Evolutionary conservation across 1,284 basidiomycete species (phyloP).

Genomic region (Sanguinoderma infundibulare): DNA sequence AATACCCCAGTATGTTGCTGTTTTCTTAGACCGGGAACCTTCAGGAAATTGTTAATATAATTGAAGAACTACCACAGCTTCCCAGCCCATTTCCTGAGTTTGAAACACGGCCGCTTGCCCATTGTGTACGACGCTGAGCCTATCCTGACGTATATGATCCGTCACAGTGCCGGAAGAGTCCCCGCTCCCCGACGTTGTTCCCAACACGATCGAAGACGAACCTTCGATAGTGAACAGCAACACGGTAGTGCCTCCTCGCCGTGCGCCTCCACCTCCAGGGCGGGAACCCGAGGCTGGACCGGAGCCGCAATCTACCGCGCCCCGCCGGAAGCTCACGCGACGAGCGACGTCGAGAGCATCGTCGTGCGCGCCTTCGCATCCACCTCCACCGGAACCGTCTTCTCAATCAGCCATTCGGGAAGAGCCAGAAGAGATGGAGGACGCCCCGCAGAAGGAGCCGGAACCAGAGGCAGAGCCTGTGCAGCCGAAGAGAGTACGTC

Average conservation of each 20-base stretch:
- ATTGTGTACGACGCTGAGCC: not conserved
- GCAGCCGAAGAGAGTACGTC: conserved; percentile 21
- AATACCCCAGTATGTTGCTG: too few relatives aligned
- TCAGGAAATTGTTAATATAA: too few relatives aligned
- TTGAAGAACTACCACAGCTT: too few relatives aligned
- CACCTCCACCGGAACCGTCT: conserved; percentile 15
- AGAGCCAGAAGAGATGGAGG: not conserved
- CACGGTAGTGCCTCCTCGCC: not conserved
- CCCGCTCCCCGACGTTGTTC: conserved; percentile 36
- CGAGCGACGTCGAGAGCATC: conserved; percentile 23
- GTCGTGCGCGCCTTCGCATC: conserved; percentile 28
- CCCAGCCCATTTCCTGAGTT: too few relatives aligned
- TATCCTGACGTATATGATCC: not conserved
- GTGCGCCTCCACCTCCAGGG: not conserved
- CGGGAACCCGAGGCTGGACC: conserved; percentile 1
- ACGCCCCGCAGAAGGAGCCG: not conserved
- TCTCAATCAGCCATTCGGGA: not conserved
- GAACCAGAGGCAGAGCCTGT: conserved; percentile 6
- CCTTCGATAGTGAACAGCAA: conserved; percentile 30
- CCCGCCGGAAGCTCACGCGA: conserved; percentile 18
- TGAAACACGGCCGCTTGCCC: too few relatives aligned
- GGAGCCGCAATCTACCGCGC: not conserved
- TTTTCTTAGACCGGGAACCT: too few relatives aligned
- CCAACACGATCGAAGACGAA: conserved; percentile 38
- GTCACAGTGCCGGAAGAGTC: conserved; percentile 6